Conservation (phyloP, 2,329 filamentous ascomycete species). For the Fusarium sp. region DNA sequence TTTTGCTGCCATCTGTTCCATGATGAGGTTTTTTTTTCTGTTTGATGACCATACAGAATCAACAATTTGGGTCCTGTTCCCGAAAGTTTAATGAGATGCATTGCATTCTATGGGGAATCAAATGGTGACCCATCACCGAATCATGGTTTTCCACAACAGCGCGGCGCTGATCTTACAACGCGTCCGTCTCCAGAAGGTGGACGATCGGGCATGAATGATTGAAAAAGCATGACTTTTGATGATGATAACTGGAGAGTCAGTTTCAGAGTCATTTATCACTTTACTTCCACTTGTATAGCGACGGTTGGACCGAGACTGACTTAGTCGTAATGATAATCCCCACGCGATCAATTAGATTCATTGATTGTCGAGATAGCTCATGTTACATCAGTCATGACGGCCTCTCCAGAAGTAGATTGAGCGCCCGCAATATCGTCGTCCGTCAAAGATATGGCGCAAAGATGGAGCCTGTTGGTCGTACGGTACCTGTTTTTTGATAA, state of each 20-base stretch:
- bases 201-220: constrained; percentile 11
- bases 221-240: neutral
- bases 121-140: constrained; percentile 9
- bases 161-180: constrained; percentile 30
- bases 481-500: constrained; percentile 29
- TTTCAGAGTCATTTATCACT: neutral
- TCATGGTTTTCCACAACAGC: constrained; percentile 23
- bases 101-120: neutral
- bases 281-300: neutral
- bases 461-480: constrained; percentile 10
- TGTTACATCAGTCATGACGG: constrained; percentile 19
- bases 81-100: constrained; percentile 2
- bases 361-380: constrained; percentile 10
- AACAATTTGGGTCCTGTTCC: neutral
- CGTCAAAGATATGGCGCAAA: constrained; percentile 34
- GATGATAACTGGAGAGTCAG: neutral
- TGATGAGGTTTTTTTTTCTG: neutral
- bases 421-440: constrained; percentile 38
- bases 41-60: neutral
- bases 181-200: constrained; percentile 11
- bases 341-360: constrained; percentile 12
- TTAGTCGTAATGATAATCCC: constrained; percentile 20
- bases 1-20: constrained; percentile 12
- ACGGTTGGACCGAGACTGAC: constrained; percentile 3
- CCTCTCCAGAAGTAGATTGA: constrained; percentile 9